phyloP scores from a whole-genome alignment of 306 rosid species.

The Cicer chorassanicum region DNA sequence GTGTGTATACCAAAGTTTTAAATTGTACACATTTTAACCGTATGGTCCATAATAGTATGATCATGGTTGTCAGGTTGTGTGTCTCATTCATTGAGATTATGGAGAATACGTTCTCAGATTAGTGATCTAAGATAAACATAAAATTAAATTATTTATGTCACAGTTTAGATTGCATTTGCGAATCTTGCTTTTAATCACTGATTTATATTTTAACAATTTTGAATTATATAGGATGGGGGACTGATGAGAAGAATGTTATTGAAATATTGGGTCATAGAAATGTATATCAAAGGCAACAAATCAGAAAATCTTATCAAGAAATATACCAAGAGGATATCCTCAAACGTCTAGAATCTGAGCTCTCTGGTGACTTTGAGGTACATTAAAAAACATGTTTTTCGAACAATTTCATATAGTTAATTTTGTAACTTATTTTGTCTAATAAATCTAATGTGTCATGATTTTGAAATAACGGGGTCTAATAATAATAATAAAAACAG shows the following conservation, averaged over 20 bases:
- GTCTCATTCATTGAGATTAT: neutral
- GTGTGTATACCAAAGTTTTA: too few relatives aligned
- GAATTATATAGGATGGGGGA: conserved; percentile 71
- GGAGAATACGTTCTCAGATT: neutral
- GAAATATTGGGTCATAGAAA: conserved; percentile 64
- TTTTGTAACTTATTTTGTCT: neutral
- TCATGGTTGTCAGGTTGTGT: neutral
- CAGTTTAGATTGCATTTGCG: neutral
- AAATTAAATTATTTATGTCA: neutral
- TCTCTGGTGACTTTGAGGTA: conserved; percentile 82
- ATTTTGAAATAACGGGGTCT: conserved; percentile 7
- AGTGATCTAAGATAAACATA: neutral
- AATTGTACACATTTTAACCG: too few relatives aligned
- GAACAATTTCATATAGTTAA: neutral
- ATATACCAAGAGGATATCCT: conserved; percentile 65
- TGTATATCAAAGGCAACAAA: conserved; percentile 70
- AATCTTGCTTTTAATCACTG: neutral
- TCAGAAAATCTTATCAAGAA: conserved; percentile 64
- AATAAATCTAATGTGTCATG: neutral
- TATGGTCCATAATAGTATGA: too few relatives aligned
- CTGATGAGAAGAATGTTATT: conserved; percentile 74
- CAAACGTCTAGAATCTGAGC: conserved; percentile 81
- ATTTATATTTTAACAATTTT: conserved; percentile 10
- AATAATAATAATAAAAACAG: conserved; percentile 43
- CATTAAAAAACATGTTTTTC: neutral